A percentile compares a stretch with the other conserved stretches of the same genome.
Conservation (phyloP, 2,329 filamentous ascomycete species). For the Zopfia rhizophila region DNA sequence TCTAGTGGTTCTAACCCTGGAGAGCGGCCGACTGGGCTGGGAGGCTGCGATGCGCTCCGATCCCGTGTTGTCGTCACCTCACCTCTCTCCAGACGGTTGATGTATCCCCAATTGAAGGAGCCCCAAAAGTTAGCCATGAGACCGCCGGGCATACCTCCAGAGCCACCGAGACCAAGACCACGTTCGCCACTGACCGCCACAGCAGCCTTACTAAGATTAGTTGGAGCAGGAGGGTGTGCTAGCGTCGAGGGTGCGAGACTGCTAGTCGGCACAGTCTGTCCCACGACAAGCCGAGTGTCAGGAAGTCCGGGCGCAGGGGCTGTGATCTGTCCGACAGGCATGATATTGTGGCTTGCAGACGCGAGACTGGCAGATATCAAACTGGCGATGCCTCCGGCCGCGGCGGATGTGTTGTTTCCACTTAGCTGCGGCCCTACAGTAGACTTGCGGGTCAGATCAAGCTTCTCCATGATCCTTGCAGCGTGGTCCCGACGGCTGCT, state of each 20-base stretch:
- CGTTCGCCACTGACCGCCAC: slow-evolving; percentile 83
- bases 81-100: slow-evolving; percentile 69
- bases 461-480: slow-evolving; percentile 88
- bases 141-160: slow-evolving; percentile 79
- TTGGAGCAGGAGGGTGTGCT: slow-evolving; percentile 83
- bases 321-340: slow-evolving; percentile 70
- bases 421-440: slow-evolving; percentile 64
- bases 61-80: slow-evolving; percentile 53
- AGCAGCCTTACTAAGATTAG: slow-evolving; percentile 86
- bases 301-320: slow-evolving; percentile 48
- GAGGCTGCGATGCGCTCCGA: slow-evolving; percentile 44
- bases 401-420: slow-evolving; percentile 52
- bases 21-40: slow-evolving; percentile 43
- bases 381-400: slow-evolving; percentile 78
- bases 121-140: slow-evolving; percentile 96
- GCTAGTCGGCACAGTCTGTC: slow-evolving; percentile 64
- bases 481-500: slow-evolving; percentile 81
- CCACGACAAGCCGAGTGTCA: slow-evolving; percentile 48
- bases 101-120: slow-evolving; percentile 80
- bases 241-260: slow-evolving; percentile 84
- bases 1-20: slow-evolving; percentile 31
- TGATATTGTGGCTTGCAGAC: slow-evolving; percentile 79
- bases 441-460: slow-evolving; percentile 87
- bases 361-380: slow-evolving; percentile 81
- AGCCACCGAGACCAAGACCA: slow-evolving; percentile 70